Conservation (phyloP, 768 basidiomycete species). For the Astraeus odoratus region DNA sequence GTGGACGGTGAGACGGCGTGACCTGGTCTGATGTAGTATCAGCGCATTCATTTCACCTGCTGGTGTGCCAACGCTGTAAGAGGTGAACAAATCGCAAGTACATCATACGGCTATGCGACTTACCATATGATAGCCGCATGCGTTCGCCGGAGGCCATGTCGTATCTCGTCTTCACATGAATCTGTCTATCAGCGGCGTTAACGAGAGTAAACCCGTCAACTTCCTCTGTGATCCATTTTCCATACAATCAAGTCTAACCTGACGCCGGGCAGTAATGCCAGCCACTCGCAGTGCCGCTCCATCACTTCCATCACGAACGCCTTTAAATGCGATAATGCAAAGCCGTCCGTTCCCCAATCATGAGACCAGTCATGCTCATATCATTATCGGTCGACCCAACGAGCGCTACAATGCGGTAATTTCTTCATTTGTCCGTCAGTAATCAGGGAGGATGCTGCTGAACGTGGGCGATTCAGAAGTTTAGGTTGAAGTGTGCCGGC, state of each 20-base stretch:
- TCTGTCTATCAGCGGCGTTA: conserved; percentile 72
- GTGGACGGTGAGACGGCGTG: conserved; percentile 90
- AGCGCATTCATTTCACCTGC: conserved; percentile 99
- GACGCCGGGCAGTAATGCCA: conserved; percentile 88
- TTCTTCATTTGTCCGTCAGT: conserved; percentile 60
- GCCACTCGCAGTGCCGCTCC: conserved; percentile 99
- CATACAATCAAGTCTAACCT: conserved; percentile 42
- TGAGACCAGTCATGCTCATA: conserved; percentile 96
- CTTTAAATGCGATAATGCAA: conserved; percentile 90
- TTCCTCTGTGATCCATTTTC: not conserved
- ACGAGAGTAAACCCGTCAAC: conserved; percentile 7
- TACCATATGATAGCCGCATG: conserved; percentile 81
- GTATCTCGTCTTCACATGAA: conserved; percentile 89
- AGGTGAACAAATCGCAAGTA: conserved; percentile 2
- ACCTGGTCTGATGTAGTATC: conserved; percentile 88
- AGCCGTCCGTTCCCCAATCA: conserved; percentile 94
- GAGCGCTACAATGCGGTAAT: conserved; percentile 95
- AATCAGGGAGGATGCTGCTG: conserved; percentile 66
- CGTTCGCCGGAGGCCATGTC: conserved; percentile 48
- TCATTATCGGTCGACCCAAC: conserved; percentile 99
- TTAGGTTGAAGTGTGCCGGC: too few relatives aligned
- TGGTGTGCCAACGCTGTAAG: conserved; percentile 81
- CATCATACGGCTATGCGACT: conserved; percentile 23
- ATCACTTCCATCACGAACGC: conserved; percentile 99
- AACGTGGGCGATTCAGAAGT: conserved; percentile 94